These are phyloP conservation scores for Aspergillus homomorphus DNA, from an alignment of 495 filamentous ascomycete genomes.

Conservation along the genomic window DNA sequence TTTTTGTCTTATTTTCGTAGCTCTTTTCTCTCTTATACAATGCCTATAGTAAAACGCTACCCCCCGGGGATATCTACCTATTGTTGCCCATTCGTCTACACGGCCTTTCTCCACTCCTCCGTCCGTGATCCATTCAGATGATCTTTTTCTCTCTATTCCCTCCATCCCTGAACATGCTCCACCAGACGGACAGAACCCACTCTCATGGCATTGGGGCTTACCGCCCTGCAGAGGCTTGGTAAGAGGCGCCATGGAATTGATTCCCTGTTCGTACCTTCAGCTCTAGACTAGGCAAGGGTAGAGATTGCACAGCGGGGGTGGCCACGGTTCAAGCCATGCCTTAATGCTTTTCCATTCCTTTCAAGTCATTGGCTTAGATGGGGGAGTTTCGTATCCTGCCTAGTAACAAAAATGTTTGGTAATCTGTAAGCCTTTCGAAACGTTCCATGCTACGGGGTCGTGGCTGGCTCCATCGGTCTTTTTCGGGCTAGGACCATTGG, in stretches of 20 bases:
- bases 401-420: neutral
- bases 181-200: neutral
- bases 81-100: slow-evolving; percentile 7
- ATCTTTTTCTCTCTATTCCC: neutral
- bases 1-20: slow-evolving; percentile 9
- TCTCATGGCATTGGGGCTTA: neutral
- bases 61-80: neutral
- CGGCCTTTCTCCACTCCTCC: slow-evolving; percentile 2
- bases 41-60: neutral
- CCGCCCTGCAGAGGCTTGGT: slow-evolving; percentile 1
- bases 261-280: slow-evolving; percentile 3
- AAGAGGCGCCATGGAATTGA: neutral
- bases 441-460: slow-evolving; percentile 10
- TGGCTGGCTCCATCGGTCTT: slow-evolving; percentile 13
- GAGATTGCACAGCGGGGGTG: slow-evolving; percentile 6
- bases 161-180: neutral
- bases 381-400: slow-evolving; percentile 3
- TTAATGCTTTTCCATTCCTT: neutral
- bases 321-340: neutral
- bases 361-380: slow-evolving; percentile 11
- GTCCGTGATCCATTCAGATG: neutral
- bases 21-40: neutral
- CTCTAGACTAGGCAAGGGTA: slow-evolving; percentile 17
- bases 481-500: slow-evolving; percentile 11
- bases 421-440: slow-evolving; percentile 7